Evolutionary conservation across 2,329 filamentous ascomycete species (phyloP).

Genomic region (Microcera coccophila): DNA sequence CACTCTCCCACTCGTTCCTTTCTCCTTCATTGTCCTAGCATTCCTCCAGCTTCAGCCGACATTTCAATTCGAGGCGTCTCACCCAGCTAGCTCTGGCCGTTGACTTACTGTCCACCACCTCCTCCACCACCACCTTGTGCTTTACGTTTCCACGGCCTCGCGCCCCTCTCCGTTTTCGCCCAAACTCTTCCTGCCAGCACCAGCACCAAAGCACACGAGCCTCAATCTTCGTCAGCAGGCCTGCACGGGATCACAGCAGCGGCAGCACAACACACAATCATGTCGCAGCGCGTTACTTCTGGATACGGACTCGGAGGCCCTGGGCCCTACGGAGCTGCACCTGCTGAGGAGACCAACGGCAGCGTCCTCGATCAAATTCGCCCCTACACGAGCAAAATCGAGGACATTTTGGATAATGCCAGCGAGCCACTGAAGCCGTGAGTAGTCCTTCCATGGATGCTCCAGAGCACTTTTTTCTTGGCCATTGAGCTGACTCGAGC

Average conservation of each 20-base stretch:
- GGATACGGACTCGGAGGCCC: conserved; percentile 80
- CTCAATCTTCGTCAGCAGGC: conserved; percentile 24
- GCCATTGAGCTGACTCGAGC: conserved; percentile 15
- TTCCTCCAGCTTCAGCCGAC: neutral
- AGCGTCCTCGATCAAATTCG: conserved; percentile 74
- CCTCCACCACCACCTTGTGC: neutral
- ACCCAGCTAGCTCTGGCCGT: conserved; percentile 4
- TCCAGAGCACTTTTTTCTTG: neutral
- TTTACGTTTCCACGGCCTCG: neutral
- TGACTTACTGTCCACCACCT: neutral
- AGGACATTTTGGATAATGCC: conserved; percentile 82
- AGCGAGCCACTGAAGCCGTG: conserved; percentile 94
- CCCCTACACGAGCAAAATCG: conserved; percentile 96
- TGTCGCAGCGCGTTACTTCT: conserved; percentile 59
- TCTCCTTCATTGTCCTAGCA: conserved; percentile 6
- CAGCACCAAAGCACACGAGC: conserved; percentile 2
- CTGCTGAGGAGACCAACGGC: conserved; percentile 61
- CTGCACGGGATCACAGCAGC: conserved; percentile 19
- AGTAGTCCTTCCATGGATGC: conserved; percentile 21
- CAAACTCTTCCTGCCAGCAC: conserved; percentile 1
- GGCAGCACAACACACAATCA: conserved; percentile 16
- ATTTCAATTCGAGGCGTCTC: neutral
- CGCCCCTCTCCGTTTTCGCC: neutral
- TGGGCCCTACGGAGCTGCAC: conserved; percentile 60
- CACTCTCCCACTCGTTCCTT: conserved; percentile 4